These are phyloP conservation scores for Globisporangium abappressorium DNA, from an alignment of 352 stramenopile genomes.

Conservation along the genomic window DNA sequence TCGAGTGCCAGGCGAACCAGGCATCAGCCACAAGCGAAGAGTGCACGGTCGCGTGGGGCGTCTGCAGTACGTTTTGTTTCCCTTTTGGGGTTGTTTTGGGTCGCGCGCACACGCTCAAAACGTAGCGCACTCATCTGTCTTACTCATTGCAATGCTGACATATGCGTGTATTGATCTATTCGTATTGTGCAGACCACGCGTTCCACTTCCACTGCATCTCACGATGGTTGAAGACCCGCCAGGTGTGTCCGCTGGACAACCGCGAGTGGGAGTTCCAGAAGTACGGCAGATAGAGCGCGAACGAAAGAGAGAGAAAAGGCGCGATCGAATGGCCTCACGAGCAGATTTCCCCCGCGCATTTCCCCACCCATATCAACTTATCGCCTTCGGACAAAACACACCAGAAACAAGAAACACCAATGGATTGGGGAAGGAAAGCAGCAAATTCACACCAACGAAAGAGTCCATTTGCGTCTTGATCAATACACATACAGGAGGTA, in stretches of 20 bases:
- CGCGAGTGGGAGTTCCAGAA: conserved; percentile 99
- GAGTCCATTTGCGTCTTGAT: neutral
- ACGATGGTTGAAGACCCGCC: conserved; percentile 98
- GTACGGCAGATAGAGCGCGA: conserved; percentile 71
- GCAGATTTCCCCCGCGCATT: neutral
- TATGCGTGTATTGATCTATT: conserved; percentile 60
- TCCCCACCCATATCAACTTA: neutral
- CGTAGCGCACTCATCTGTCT: no score
- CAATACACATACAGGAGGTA: neutral
- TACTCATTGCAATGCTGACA: conserved; percentile 22
- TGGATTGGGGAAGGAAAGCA: neutral
- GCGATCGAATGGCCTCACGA: neutral
- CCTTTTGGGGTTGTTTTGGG: conserved; percentile 15
- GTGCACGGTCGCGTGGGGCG: conserved; percentile 84
- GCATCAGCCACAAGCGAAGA: conserved; percentile 85
- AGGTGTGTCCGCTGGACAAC: conserved; percentile 99
- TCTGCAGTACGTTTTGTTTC: conserved; percentile 73
- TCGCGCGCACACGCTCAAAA: no score
- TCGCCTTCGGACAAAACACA: conserved; percentile 3
- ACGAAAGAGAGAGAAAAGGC: neutral
- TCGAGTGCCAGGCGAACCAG: conserved; percentile 98
- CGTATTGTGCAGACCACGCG: conserved; percentile 91
- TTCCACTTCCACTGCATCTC: conserved; percentile 99
- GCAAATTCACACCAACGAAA: neutral
- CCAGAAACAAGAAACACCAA: neutral